phyloP scores from a whole-genome alignment of 257 asterid genomes.

The Rubia yunnanensis region DNA sequence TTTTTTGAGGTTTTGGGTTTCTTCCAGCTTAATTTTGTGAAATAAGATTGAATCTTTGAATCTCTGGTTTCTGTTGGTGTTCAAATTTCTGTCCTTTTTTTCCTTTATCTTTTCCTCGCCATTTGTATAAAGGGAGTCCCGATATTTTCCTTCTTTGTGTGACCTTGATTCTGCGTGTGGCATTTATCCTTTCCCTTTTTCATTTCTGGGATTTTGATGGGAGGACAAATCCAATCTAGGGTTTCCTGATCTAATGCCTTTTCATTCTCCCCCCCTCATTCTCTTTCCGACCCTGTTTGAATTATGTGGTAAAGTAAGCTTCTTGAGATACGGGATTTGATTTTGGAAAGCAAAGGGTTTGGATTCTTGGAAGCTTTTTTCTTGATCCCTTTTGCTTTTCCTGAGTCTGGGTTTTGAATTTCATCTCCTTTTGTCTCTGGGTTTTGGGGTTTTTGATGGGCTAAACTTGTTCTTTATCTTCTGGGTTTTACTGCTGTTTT shows the following conservation, averaged over 20 bases:
- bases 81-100: conserved; percentile 6
- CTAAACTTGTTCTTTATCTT: conserved; percentile 28
- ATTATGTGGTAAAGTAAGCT: conserved; percentile 33
- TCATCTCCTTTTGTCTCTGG: conserved; percentile 29
- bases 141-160: neutral
- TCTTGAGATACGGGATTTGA: conserved; percentile 34
- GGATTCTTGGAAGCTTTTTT: conserved; percentile 57
- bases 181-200: conserved; percentile 1
- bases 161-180: conserved; percentile 10
- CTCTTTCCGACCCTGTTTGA: conserved; percentile 31
- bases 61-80: conserved; percentile 8
- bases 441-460: conserved; percentile 41
- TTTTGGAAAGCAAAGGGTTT: conserved; percentile 60
- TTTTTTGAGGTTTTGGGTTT: conserved; percentile 8
- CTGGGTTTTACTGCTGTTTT: conserved; percentile 22
- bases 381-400: conserved; percentile 58
- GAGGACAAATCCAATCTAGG: conserved; percentile 30
- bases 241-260: conserved; percentile 40
- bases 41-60: conserved; percentile 31
- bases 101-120: conserved; percentile 7
- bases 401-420: conserved; percentile 32
- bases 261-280: conserved; percentile 16
- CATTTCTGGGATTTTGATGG: conserved; percentile 15
- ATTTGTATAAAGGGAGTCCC: conserved; percentile 1
- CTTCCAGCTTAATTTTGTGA: conserved; percentile 9